A percentile compares a stretch with the other conserved stretches of the same genome.
phyloP scores from a whole-genome alignment of 176 grass and related monocot genomes.

The Stipa capillata region DNA sequence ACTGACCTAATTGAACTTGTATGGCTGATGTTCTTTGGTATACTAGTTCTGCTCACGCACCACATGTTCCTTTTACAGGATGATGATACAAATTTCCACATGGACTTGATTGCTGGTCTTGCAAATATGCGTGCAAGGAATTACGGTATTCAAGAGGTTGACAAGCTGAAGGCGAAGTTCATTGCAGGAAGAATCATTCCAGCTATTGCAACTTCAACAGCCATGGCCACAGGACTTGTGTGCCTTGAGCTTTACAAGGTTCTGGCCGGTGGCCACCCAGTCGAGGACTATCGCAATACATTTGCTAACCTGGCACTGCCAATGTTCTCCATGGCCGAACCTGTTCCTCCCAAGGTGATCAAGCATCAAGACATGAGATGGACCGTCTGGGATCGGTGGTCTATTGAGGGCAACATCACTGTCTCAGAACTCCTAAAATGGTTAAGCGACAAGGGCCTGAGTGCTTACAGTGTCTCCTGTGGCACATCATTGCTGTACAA shows the following conservation, averaged over 20 bases:
- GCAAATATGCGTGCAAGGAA: conserved; percentile 88
- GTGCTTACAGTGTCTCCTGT: conserved; percentile 61
- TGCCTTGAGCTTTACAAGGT: conserved; percentile 95
- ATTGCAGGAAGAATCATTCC: conserved; percentile 82
- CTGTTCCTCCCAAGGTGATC: conserved; percentile 45
- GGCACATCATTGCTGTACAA: conserved; percentile 74
- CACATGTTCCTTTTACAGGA: conserved; percentile 37
- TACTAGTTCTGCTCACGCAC: conserved; percentile 13
- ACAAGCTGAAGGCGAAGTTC: conserved; percentile 74
- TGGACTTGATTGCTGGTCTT: conserved; percentile 70
- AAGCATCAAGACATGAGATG: conserved; percentile 56
- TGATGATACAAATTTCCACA: conserved; percentile 79
- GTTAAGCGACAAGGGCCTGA: conserved; percentile 56
- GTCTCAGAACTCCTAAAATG: conserved; percentile 54
- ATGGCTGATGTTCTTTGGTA: background rate
- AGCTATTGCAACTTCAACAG: conserved; percentile 64
- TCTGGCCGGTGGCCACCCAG: conserved; percentile 47
- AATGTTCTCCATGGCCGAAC: conserved; percentile 58
- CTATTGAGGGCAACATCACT: conserved; percentile 57
- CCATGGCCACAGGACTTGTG: conserved; percentile 78
- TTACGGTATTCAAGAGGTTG: conserved; percentile 63
- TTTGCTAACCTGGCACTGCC: conserved; percentile 72
- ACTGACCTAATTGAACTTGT: background rate
- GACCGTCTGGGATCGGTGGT: conserved; percentile 79
- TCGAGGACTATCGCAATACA: conserved; percentile 66